Conservation (phyloP, 2,329 filamentous ascomycete genomes). For the Diplocarpon rosae region DNA sequence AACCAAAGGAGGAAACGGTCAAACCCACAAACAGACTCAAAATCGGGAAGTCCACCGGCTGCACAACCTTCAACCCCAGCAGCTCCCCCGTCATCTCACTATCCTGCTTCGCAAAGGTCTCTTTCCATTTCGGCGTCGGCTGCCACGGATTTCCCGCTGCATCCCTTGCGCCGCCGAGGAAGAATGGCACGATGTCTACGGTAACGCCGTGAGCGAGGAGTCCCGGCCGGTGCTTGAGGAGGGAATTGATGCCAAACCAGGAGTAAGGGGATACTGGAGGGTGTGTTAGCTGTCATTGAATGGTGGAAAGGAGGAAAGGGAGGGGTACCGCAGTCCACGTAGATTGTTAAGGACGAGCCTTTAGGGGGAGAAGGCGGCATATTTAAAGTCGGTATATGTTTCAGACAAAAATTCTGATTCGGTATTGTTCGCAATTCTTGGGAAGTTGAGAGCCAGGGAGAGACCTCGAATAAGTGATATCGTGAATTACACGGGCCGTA, state of each 20-base stretch:
- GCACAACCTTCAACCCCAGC: conserved; percentile 12
- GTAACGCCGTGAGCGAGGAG: conserved; percentile 11
- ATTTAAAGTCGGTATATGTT: too few relatives aligned
- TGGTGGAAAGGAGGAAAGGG: neutral
- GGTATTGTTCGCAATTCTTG: too few relatives aligned
- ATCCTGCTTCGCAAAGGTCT: conserved; percentile 12
- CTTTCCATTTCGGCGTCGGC: conserved; percentile 13
- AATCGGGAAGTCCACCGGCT: conserved; percentile 13
- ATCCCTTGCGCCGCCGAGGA: conserved; percentile 14
- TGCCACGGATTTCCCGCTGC: conserved; percentile 11
- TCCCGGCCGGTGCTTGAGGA: conserved; percentile 9
- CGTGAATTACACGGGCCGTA: too few relatives aligned
- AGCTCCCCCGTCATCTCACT: conserved; percentile 9
- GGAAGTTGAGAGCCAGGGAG: too few relatives aligned
- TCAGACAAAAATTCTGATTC: too few relatives aligned
- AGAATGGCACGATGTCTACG: conserved; percentile 17
- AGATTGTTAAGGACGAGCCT: conserved; percentile 1
- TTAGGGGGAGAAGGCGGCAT: too few relatives aligned
- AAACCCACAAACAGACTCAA: conserved; percentile 12
- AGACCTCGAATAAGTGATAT: too few relatives aligned
- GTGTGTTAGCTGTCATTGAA: neutral
- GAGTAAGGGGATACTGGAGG: conserved; percentile 15
- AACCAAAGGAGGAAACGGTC: neutral
- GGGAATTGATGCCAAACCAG: conserved; percentile 15
- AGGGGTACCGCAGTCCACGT: conserved; percentile 13